Base-by-base conservation (phyloP, 306 rosid genomes). In the Prinsepia uniflora region DNA sequence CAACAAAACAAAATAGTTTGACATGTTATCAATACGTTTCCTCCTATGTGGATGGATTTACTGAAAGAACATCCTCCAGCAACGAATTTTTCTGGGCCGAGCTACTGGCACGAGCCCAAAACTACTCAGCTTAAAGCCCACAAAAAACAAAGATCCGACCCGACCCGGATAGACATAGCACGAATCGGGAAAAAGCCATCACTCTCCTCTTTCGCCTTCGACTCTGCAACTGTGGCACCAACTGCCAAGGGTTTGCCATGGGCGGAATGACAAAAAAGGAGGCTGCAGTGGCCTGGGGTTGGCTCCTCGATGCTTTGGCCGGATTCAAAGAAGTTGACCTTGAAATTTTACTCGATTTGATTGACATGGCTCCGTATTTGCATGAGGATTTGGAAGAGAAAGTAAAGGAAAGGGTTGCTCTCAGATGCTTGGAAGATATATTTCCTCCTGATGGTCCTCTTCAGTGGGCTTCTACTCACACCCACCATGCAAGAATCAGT, bases 271-370 rank as follows among this genome's bases (percentile, higher is more conserved):
- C 76, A 42, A 59, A 47, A 45, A 72, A 78, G 12, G 71, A 63
- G 40, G 77, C 85, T 6, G 17, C 39, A 13, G 74, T 69, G 57
- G 83, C 95, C 36, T 89, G 92, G 95, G 67, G 64, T 67, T 92
- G 96, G 98, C 77, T 80, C 36, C 80, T 87, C 14, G 92, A 92
- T 84, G 82, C 92, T 65, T 68, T 87, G 22, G 88, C 92, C 30
- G 41, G 81, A 68, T 63, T 61, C 71, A 74, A 65, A 34, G 71
- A 83, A 58, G 77, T 87, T 17, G 47, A 58, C 36, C 17, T 46
- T 3, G 52, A 85, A 76, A 68, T 82, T 58, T 74, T 92, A 45
- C 86, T 73, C 43, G 98, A 71, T 73, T 74, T 88, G 78, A 53
- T 86, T 52, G 69, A 78, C 42, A 48, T 48, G 17, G 87, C 86